These are phyloP conservation scores for Solanum chiquidenum DNA, from an alignment of 257 asterid genomes.

Conservation along the genomic window DNA sequence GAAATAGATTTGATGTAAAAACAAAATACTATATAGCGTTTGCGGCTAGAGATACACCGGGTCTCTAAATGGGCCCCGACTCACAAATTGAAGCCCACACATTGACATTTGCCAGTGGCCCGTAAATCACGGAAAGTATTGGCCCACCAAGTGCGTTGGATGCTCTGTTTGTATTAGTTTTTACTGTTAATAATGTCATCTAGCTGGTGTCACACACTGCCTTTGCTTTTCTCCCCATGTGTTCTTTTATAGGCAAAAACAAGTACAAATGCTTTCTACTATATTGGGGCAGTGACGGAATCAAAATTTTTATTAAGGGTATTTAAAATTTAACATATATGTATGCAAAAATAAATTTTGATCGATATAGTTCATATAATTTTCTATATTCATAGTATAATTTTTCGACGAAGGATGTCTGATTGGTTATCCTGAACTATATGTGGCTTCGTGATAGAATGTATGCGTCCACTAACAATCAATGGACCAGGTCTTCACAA, in stretches of 20 bases:
- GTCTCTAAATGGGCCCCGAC: not conserved
- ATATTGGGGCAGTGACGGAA: not conserved
- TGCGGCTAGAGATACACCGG: no score
- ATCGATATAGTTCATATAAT: no score
- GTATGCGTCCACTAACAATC: no score
- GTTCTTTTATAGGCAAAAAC: not conserved
- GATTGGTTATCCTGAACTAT: no score
- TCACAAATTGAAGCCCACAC: not conserved
- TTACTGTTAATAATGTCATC: not conserved
- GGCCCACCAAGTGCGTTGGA: not conserved
- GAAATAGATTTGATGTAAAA: not conserved
- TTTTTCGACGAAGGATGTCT: no score
- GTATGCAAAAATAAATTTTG: no score
- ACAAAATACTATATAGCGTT: no score
- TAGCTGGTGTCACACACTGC: not conserved
- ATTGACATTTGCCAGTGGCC: not conserved
- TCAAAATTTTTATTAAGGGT: no score
- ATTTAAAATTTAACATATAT: no score
- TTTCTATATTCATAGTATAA: no score
- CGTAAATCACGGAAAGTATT: not conserved
- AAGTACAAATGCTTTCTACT: not conserved
- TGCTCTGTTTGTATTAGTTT: not conserved
- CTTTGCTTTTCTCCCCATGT: not conserved
- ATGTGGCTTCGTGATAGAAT: no score
- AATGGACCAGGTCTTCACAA: no score